Base-by-base conservation (phyloP, 805 yeast species). In the Wickerhamiella cacticola region DNA sequence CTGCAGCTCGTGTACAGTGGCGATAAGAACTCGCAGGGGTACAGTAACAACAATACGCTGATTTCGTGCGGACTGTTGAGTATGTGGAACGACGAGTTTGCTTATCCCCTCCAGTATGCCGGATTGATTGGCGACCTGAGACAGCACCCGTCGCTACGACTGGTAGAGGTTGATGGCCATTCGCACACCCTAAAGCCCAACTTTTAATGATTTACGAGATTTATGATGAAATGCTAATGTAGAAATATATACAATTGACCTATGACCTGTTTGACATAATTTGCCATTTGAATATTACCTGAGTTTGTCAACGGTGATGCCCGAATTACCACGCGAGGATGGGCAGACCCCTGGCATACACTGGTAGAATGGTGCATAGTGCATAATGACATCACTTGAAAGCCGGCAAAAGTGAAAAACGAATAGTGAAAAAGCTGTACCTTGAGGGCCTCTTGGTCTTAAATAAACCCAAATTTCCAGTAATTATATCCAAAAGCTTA, bases 71-170 rank as follows among this genome's bases (percentile, higher is more conserved):
- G 57, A 2, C 42, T 55, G 21, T 44, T 53, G 21, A 53, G 49
- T 15, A 52, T 50, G 38, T 55, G 55, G 53, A 49, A 55, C 45
- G 55, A 53, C 41, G 42, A 33, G 16, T 28, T 48, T 16, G 45
- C 52, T 9, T 52, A 53, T 12, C 56, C 57, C 9, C 43, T 56
- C 15, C 54, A 52, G 46, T 46, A 49, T 28, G 50, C 46, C 15
- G 50, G 49, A 21, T 29, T 56, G 15, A 25, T 55, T 15, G 48
- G 45, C 6, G 48, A 52, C 4, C 24, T 48, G 33, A 26, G 50
- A 5, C 22, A 19, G n/a, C 52, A 50, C 36, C 18, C 48, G 23
- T 21, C 41, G 3, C 45, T 56, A 36, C 50, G 53, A 18, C 52
- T 50, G 15, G 49, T 55, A 12, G 49, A 49, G 12, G 45, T 56